Percentiles rank a stretch among this genome's conserved stretches.
Evolutionary conservation across 257 asterid species (phyloP).

Genomic region (Solanum ossicruentum): DNA sequence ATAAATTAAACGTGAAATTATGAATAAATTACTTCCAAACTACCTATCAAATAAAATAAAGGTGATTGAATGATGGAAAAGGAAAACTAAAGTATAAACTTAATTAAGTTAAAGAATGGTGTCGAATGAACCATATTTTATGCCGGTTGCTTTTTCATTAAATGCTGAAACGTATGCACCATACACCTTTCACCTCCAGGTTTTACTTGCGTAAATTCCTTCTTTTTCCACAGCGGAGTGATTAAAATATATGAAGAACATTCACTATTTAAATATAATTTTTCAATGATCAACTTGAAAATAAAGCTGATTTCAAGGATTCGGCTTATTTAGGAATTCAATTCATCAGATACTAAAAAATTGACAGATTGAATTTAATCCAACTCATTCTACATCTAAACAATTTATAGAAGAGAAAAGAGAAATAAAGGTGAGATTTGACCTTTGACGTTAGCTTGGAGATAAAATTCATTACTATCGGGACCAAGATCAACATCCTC

Average conservation of each 20-base stretch:
- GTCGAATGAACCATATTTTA: background rate
- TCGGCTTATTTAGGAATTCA: background rate
- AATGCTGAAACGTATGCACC: background rate
- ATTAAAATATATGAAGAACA: background rate
- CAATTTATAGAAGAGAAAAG: background rate
- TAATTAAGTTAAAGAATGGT: background rate
- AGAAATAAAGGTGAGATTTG: background rate
- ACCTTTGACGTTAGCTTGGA: slow-evolving; percentile 80
- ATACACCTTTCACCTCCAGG: background rate
- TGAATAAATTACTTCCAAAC: background rate
- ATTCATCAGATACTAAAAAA: background rate
- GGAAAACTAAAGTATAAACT: background rate
- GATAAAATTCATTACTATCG: slow-evolving; percentile 44
- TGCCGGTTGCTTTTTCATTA: background rate
- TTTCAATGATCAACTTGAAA: background rate
- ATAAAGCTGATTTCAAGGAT: background rate
- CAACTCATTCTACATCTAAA: background rate
- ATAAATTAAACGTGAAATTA: background rate
- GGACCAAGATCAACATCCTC: slow-evolving; percentile 65
- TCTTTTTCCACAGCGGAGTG: background rate
- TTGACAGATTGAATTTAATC: background rate
- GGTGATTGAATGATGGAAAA: background rate
- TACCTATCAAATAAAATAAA: background rate
- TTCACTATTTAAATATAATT: no score
- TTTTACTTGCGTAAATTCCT: background rate